Base-by-base conservation (phyloP, 2,329 filamentous ascomycete genomes). In the Raffaelea ambrosiae region DNA sequence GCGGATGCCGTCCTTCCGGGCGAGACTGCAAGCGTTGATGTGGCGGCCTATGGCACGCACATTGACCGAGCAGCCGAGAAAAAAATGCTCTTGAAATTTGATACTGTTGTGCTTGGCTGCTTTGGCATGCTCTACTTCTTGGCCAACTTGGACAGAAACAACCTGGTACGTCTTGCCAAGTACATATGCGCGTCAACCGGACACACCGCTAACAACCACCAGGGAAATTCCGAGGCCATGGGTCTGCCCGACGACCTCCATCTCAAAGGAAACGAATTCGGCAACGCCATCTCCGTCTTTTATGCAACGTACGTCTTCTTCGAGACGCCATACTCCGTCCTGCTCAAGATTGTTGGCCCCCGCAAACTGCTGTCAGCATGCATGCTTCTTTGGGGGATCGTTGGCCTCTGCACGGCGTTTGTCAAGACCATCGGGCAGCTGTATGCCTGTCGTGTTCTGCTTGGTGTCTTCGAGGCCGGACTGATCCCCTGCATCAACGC, bases 401-500 rank as follows among this genome's bases (percentile, higher is more conserved):
- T 38, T 11, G 31, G 31, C n/a, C 22, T 49, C 31, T 48, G 29
- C 53, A 61, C 22, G 22, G 48, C 29, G 38, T 56, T 38, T 39
- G 51, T 39, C 61, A 29, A 38, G 13, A 47, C 35, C 21, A n/a
- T 21, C 20, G 21, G 39, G 36, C 40, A 44, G 19, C 61, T 83
- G 5, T 64, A 83, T 11, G 76, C 69, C 14, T 78, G 73, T 48
- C 74, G 79, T 10, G 58, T 83, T 0, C 61, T 82, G 1, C 70
- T 83, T 0, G 79, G 79, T 1, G 60, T 75, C 3, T 71, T 79
- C 14, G 79, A 83, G 60, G 77, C 74, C 5, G 79, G 77, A 0
- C 64, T 82, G 1, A 81, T 83, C 53, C 78, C 79, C 0, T 77
- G 77, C 1, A 66, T 80, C 50, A 72, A 73, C 1, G 60, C 76